Conservation (phyloP, 805 yeast species). For the Saccharomyces kudriavzevii region DNA sequence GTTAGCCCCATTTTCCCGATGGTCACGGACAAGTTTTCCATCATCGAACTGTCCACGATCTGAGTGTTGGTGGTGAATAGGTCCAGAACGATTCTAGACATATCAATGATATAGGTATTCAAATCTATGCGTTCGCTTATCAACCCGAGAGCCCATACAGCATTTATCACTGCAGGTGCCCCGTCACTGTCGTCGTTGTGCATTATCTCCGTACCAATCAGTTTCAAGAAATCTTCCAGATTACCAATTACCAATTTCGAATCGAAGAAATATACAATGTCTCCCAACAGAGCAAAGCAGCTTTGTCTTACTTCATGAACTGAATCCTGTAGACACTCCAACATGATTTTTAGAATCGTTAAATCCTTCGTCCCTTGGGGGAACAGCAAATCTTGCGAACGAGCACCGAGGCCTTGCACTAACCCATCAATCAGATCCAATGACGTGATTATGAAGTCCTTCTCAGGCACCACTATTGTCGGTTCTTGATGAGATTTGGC, state of each 20-base stretch:
- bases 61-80: constrained; percentile 21
- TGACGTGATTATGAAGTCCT: constrained; percentile 82
- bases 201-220: constrained; percentile 62
- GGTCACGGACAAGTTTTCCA: constrained; percentile 85
- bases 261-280: constrained; percentile 59
- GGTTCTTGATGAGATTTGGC: constrained; percentile 60
- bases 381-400: constrained; percentile 40
- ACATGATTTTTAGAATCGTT: constrained; percentile 50
- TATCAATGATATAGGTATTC: constrained; percentile 24
- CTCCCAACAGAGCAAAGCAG: constrained; percentile 85
- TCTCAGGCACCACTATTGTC: constrained; percentile 67
- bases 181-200: constrained; percentile 31
- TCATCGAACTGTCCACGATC: constrained; percentile 37
- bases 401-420: constrained; percentile 75
- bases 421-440: constrained; percentile 87
- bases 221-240: constrained; percentile 42
- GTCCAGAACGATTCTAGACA: constrained; percentile 25
- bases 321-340: constrained; percentile 66
- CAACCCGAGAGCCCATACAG: constrained; percentile 92
- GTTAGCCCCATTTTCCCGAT: constrained; percentile 75
- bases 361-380: constrained; percentile 27
- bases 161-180: constrained; percentile 42
- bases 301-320: constrained; percentile 87
- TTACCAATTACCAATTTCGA: constrained; percentile 30
- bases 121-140: constrained; percentile 49